Evolutionary conservation across 2,329 filamentous ascomycete species (phyloP), one percentile per base, ranked within the genome.

Genomic region (Penicillium sp.): DNA sequence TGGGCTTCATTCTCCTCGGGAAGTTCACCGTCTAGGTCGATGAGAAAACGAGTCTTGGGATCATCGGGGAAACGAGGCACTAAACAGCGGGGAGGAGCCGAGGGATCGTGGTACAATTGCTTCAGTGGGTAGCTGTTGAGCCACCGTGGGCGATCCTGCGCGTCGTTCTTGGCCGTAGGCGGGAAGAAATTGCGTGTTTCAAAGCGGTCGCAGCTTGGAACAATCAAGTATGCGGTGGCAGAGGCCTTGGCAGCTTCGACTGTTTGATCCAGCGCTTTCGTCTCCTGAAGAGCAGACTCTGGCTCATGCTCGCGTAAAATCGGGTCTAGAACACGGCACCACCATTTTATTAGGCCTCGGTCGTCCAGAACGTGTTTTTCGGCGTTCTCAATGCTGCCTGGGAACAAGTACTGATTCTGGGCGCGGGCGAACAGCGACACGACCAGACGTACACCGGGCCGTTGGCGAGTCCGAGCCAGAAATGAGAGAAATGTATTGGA

Each of bases 11-110:
- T 51, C 32, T 51, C 57, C 41, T 66, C 64, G 5, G 80, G 77
- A 0, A 87, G 77, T 64, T 94, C 88, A 29, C 91, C 87, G 61
- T 98, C 91, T 4, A 98, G 73, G 64, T 97, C 91, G 52, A 88
- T 80, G 40, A 95, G 77, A 63, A 90, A 97, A 5, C 93, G 81
- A 1, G 89, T 83, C 66, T 98, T 98, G 1, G 93, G 93, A 56
- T 98, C 93, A 65, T 98, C 93, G 1, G 93, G 93, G 55, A 94
- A 95, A 21, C 85, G 84, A 1, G 93, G 93, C 5, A 98, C 84
- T 7, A 97, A 75, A 64, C 87, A 95, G 52, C 90, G 79, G 0
- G 87, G 85, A 5, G 89, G 87, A 3, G 88, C 82, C 44, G 82
- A 76, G 7, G 78, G 75, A 12, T 78, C 72, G 59, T 84, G 83